Evolutionary conservation across 2,329 filamentous ascomycete species (phyloP).

Genomic region (Elsinoe perseae): DNA sequence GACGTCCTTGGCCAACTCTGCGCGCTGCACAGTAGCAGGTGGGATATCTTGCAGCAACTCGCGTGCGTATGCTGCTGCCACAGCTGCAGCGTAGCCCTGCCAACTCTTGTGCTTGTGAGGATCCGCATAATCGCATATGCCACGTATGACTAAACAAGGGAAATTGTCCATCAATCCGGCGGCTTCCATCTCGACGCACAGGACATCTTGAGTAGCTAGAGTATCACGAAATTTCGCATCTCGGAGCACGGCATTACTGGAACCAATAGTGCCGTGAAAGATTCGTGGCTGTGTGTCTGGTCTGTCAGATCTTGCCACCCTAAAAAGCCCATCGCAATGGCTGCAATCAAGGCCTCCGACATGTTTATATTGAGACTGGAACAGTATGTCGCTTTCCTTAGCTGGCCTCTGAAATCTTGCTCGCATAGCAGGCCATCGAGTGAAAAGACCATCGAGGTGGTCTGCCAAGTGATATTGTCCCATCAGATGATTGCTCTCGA

Average conservation of each 20-base stretch:
- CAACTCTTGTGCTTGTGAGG: conserved; percentile 19
- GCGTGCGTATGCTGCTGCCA: conserved; percentile 17
- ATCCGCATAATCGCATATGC: conserved; percentile 20
- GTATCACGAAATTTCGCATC: conserved; percentile 6
- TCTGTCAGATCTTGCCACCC: not conserved
- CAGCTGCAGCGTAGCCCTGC: conserved; percentile 19
- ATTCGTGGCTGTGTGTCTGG: not conserved
- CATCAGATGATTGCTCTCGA: not conserved
- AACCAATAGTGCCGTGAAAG: conserved; percentile 13
- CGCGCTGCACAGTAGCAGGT: not conserved
- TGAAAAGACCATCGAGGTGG: not conserved
- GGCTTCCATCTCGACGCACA: no score
- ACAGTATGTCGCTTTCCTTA: not conserved
- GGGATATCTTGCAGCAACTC: conserved; percentile 10
- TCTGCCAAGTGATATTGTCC: not conserved
- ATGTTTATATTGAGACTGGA: not conserved
- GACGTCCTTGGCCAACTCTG: not conserved
- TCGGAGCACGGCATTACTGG: conserved; percentile 6
- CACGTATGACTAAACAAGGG: conserved; percentile 17
- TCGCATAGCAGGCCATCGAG: not conserved
- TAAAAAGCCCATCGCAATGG: not conserved
- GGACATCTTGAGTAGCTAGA: not conserved
- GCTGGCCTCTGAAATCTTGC: not conserved
- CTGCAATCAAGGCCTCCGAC: not conserved
- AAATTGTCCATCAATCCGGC: conserved; percentile 18